Conservation (phyloP, 2,329 filamentous ascomycete genomes). For the Colletotrichum costaricense region DNA sequence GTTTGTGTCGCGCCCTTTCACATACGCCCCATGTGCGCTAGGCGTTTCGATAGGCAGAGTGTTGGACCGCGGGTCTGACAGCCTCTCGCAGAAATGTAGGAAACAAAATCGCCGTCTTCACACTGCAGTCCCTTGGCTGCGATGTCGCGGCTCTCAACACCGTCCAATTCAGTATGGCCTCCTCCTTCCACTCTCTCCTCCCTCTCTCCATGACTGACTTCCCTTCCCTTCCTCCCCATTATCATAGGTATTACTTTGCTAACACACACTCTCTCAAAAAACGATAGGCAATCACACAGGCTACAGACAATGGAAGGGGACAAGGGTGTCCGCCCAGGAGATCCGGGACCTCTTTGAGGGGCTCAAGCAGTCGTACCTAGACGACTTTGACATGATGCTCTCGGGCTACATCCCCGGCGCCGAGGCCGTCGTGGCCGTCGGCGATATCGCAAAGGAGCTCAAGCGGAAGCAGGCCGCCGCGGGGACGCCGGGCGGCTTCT, state of each 20-base stretch:
- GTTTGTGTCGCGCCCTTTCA: conserved; percentile 22
- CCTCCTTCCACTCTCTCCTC: background rate
- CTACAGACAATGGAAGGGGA: conserved; percentile 89
- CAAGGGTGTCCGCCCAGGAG: conserved; percentile 82
- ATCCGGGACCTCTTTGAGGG: conserved; percentile 88
- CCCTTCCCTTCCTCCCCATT: background rate
- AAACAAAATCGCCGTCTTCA: conserved; percentile 96
- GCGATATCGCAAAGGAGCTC: conserved; percentile 84
- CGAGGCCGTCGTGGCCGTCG: conserved; percentile 84
- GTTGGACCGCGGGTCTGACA: background rate
- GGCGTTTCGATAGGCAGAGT: background rate
- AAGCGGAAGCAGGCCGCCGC: conserved; percentile 70
- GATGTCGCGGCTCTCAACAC: conserved; percentile 96
- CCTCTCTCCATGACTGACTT: background rate
- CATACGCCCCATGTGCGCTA: background rate
- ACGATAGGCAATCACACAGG: conserved; percentile 89
- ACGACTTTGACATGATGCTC: conserved; percentile 92
- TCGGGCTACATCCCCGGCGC: conserved; percentile 95
- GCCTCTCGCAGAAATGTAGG: conserved; percentile 82
- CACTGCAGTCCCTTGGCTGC: conserved; percentile 92
- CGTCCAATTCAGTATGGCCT: conserved; percentile 89
- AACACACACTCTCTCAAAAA: background rate
- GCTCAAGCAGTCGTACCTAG: conserved; percentile 83
- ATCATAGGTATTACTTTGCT: background rate
- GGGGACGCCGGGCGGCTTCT: conserved; percentile 77